Base-by-base conservation (phyloP, 805 yeast species). In the Hanseniaspora nectarophila region DNA sequence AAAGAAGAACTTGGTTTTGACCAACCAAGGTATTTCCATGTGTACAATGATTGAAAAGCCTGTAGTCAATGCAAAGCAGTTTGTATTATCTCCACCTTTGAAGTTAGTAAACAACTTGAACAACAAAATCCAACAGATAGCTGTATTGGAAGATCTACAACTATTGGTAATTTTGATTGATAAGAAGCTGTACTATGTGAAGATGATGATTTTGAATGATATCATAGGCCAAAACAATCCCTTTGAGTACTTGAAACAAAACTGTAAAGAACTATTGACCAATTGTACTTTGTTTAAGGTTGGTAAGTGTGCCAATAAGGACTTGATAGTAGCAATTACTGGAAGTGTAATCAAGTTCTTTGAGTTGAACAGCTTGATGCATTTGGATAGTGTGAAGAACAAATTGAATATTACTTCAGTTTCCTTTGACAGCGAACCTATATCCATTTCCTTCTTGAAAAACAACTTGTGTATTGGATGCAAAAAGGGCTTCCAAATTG, bases 401-500 rank as follows among this genome's bases (percentile, higher is more conserved):
- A 79, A 81, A 61, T 73, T 74, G 53, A 85, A 82, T 50, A 74
- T 78, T 13, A 75, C 79, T 45, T 97, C 92, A 60, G 81, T 90
- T 33, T 73, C 74, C 26, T 87, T 92, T 64, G 80, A 79, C 43
- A 82, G 95, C 5, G 97, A 92, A 59, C 95, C 96, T 1, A 84
- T 90, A 32, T 83, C 95, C 7, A 82, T 92, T 16, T 88, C 95
- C 24, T 90, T 90, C 62, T 72, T 92, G 67, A 86, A 88, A 63
- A 81, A 89, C 4, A 85, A 83, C 61, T 70, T 92, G 56, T 90
- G 97, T 71, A 84, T 92, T 57, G 98, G 98, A 24, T 92, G 98
- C 61, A 82, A 95, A 28, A 86, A 83, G 64, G 98, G 98, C 0
- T 92, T 92, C 70, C 97, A 92, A 69, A 87, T 92, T 61, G 88